Base-by-base conservation (phyloP, 2,329 filamentous ascomycete genomes). In the Aureobasidium uvarum region DNA sequence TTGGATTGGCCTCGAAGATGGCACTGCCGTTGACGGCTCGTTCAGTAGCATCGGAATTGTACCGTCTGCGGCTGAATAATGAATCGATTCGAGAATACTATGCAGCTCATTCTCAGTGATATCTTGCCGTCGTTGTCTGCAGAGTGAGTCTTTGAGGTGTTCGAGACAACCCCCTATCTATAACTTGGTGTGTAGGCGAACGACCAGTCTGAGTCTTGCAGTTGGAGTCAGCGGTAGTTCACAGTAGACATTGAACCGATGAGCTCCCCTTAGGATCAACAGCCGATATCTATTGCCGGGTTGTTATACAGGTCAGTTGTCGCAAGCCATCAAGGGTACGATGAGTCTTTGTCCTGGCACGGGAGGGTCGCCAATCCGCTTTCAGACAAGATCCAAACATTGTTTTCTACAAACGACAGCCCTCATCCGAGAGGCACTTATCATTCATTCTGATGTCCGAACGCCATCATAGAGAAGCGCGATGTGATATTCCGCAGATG, bases 271-370 rank as follows among this genome's bases (percentile, higher is more conserved):
- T 36, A 11, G 4, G 7, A 14, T 4, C 39, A 58, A 58, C 38
- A 58, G 54, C 54, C 54, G 54, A 45, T 31, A 16, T 45, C 6
- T 3, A 58, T 33, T 58, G 54, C 54, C 54, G 54, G n/a, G 14
- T 3, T 45, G 6, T 11, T 55, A 55, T 28, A 55, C 52, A 41
- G 33, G 52, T 55, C 52, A 39, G 52, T 55, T 18, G 23, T 58
- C 23, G 38, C 33, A 58, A 58, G 54, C 39, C 23, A 31, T 45
- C 39, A 58, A 45, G 38, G 54, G 39, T 58, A 41, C 28, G 39
- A 45, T 45, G 38, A 58, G 10, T 43, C 39, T 45, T 25, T 31
- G 38, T 33, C 20, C 25, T 2, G n/a, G 25, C 54, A 45, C n/a
- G 39, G 16, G 23, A 16, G 39, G 16, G 16, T 58, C 38, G 39